Base-by-base conservation (phyloP, 148 eudicot genomes). In the Chenopodium album region DNA sequence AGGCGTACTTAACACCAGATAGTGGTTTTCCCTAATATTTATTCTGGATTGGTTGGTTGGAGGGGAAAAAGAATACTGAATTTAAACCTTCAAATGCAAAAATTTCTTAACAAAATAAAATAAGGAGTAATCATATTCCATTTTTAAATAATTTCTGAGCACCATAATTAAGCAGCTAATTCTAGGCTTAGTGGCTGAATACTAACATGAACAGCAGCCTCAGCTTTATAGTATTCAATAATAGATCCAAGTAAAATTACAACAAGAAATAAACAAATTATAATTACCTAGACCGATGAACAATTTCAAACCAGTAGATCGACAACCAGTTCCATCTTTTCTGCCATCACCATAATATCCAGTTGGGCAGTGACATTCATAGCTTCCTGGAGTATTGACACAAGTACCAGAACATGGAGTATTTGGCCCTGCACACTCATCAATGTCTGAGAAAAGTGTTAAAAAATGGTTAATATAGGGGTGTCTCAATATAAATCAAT, bases 241-340 rank as follows among this genome's bases (percentile, higher is more conserved):
- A 16, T 0, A 56, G 62, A 56, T 56, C 62, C 17, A 56, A 41
- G 44, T 41, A 41, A 5, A 41, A 41, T 41, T 56, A 17, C 62
- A 12, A 56, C 16, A 14, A 56, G 62, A 56, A 56, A 56, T 56
- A 56, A 56, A 56, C 17, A 56, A 16, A 56, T 56, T 20, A 2
- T 0, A 62, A 20, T 62, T 62, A 62, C 66, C 66, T 20, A 81
- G 59, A 68, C 32, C 63, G 22, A 81, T 76, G 52, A 68, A 62
- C 22, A 66, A 32, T 65, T 28, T 52, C 23, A 67, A 68, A 75
- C 59, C 75, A 47, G 64, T 76, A 22, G 66, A 26, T 37, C 65
- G 72, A 52, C 84, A 81, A 23, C 79, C 84, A n/a, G 74, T 32
- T n/a, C 84, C 84, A 31, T 76, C 79, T 76, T 67, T 81, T 54